Percentiles rank a stretch among this genome's conserved stretches.
Evolutionary conservation across 495 filamentous ascomycete species (phyloP).

Genomic region (Aspergillus ellipticus): DNA sequence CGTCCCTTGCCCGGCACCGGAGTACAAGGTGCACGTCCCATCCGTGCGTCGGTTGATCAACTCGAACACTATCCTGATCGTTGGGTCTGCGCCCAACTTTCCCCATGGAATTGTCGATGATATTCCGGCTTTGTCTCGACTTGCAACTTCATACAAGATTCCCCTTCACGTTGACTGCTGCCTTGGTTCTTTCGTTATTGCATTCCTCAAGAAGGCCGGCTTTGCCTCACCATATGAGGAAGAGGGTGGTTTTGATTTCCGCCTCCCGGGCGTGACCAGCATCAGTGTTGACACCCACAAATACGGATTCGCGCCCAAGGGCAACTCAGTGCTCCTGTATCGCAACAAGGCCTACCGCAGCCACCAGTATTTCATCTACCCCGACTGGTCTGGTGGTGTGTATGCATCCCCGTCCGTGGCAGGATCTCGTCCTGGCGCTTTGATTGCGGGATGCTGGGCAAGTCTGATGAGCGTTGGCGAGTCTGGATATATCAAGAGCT

Average conservation of each 20-base stretch:
- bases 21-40: conserved; percentile 75
- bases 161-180: conserved; percentile 98
- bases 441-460: conserved; percentile 94
- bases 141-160: conserved; percentile 72
- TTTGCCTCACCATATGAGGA: conserved; percentile 63
- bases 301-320: conserved; percentile 97
- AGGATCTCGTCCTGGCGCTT: conserved; percentile 84
- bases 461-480: conserved; percentile 84
- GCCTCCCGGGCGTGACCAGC: conserved; percentile 85
- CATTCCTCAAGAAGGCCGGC: conserved; percentile 85
- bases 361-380: conserved; percentile 94
- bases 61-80: conserved; percentile 91
- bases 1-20: conserved; percentile 82
- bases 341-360: conserved; percentile 70
- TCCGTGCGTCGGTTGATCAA: conserved; percentile 84
- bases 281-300: conserved; percentile 98
- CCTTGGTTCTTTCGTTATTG: conserved; percentile 89
- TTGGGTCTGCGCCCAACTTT: conserved; percentile 95
- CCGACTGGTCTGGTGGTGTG: conserved; percentile 93
- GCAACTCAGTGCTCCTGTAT: conserved; percentile 89
- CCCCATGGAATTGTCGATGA: conserved; percentile 98
- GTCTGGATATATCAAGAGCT: conserved; percentile 80
- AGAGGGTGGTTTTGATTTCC: conserved; percentile 86
- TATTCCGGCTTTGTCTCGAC: conserved; percentile 77
- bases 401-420: conserved; percentile 91